Evolutionary conservation across 148 eudicot genomes (phyloP), one percentile per base, ranked within the genome.

Genomic region (Vaccinium vitisidaea): DNA sequence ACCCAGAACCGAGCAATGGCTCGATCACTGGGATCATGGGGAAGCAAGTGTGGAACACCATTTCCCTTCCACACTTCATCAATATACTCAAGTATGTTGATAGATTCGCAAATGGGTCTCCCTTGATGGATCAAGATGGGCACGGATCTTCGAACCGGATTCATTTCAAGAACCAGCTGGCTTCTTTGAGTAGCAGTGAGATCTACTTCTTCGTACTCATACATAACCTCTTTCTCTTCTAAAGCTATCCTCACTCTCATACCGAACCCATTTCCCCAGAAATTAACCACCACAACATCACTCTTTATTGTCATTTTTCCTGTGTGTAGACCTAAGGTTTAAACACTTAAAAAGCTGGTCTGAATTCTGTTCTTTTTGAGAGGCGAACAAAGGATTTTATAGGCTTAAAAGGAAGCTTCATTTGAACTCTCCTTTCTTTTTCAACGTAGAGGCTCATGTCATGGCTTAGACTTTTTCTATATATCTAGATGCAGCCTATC

Each of bases 121-220:
- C 82, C 69, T 16, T 16, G 56, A 43, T 79, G 82, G 23, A 79
- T 79, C 82, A 79, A 56, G 7, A 79, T 56, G 13, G 67, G 82
- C 16, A 79, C 23, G 11, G 65, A 30, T 56, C 14, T 55, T 16
- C 49, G 69, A 55, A 79, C 82, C 13, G 69, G 69, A 65, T 79
- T 79, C 49, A 79, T 79, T 8, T 79, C 23, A n/a, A 79, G 49
- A 54, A 79, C 65, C 46, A 79, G 23, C 48, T 30, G 65, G 65
- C 82, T 79, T n/a, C 48, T 79, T 39, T 78, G 80, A 78, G 21
- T 2, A 8, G 32, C 58, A 10, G 23, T 16, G 58, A 79, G 25
- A 55, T 79, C 82, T 30, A 30, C 23, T 53, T 79, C 81, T 7
- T 12, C 15, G 67, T 53, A 18, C 36, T 79, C 63, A 53, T 78